Evolutionary conservation across 805 yeast genomes (phyloP).

Genomic region (Kuraishia borneana): DNA sequence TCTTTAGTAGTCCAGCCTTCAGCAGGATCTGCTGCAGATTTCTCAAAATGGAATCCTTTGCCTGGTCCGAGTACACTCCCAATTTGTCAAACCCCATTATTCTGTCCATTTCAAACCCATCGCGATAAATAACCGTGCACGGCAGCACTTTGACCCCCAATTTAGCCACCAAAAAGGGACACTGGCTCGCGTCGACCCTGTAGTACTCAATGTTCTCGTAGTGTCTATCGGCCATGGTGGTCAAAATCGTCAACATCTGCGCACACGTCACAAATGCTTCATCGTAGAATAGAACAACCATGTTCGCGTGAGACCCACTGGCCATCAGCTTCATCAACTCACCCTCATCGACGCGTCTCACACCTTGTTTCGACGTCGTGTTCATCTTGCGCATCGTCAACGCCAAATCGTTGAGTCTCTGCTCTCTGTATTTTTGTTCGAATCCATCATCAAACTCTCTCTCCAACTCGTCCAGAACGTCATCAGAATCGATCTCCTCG

Average conservation of each 20-base stretch:
- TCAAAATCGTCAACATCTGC: conserved; percentile 38
- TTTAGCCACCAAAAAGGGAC: conserved; percentile 63
- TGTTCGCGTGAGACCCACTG: conserved; percentile 28
- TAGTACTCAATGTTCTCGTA: conserved; percentile 34
- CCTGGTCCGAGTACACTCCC: conserved; percentile 23
- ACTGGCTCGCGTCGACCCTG: conserved; percentile 46
- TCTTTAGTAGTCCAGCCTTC: conserved; percentile 19
- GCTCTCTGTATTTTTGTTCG: conserved; percentile 42
- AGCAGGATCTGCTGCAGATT: conserved; percentile 35
- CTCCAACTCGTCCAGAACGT: conserved; percentile 35
- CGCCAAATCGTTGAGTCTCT: conserved; percentile 46
- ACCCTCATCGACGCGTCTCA: conserved; percentile 23
- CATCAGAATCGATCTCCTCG: conserved; percentile 22
- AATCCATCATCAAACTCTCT: conserved; percentile 32
- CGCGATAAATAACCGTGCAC: conserved; percentile 47
- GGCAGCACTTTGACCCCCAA: conserved; percentile 62
- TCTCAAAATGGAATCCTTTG: conserved; percentile 33
- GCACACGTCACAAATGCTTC: conserved; percentile 50
- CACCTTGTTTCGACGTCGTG: conserved; percentile 21
- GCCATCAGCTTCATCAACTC: conserved; percentile 41
- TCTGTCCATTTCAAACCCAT: conserved; percentile 48
- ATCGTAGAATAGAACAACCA: conserved; percentile 48
- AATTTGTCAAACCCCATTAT: conserved; percentile 57
- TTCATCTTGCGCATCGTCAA: conserved; percentile 22
- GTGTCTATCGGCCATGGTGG: conserved; percentile 44